Evolutionary conservation across 306 rosid genomes (phyloP).

Genomic region (Luffa acutangula): DNA sequence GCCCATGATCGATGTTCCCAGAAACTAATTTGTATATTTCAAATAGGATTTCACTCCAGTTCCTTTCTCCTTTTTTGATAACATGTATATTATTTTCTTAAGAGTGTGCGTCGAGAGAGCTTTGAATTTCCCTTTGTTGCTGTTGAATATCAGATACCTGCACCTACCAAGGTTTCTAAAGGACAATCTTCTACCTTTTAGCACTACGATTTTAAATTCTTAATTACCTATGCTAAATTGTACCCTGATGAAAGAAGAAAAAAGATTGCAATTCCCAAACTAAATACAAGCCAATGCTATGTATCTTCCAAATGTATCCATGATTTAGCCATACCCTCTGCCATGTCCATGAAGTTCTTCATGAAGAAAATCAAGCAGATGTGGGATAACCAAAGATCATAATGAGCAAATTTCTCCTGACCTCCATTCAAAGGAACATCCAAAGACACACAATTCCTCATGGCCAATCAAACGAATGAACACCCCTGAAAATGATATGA

Average conservation of each 20-base stretch:
- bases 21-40: conserved; percentile 7
- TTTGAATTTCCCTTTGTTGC: conserved; percentile 14
- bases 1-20: conserved; percentile 45
- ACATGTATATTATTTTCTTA: neutral
- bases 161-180: conserved; percentile 14
- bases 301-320: conserved; percentile 52
- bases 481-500: conserved; percentile 24
- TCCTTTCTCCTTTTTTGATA: neutral
- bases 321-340: conserved; percentile 27
- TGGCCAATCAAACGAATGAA: conserved; percentile 25
- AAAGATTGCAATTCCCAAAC: conserved; percentile 10
- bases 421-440: conserved; percentile 34
- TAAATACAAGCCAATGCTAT: conserved; percentile 23
- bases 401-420: conserved; percentile 29
- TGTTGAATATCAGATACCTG: neutral
- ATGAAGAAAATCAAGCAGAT: conserved; percentile 22
- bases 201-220: neutral
- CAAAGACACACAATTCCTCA: conserved; percentile 33
- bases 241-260: conserved; percentile 1
- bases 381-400: conserved; percentile 28
- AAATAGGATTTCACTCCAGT: conserved; percentile 11
- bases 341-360: conserved; percentile 26
- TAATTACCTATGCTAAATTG: neutral
- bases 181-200: neutral
- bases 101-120: neutral